Conservation (phyloP, 2,329 filamentous ascomycete species). For the Fusarium camptoceras region DNA sequence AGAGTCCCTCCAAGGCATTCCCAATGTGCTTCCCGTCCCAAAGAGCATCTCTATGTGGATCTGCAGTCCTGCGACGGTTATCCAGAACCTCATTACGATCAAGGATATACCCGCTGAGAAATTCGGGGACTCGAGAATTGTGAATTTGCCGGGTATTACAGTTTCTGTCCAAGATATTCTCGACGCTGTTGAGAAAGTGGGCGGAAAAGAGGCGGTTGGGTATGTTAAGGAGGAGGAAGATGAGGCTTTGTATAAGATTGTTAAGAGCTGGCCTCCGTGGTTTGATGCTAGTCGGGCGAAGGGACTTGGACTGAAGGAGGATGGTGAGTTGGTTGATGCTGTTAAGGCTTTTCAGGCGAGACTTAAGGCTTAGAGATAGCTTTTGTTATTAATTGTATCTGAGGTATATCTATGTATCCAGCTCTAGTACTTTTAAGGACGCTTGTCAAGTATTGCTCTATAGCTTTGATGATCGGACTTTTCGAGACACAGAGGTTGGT, state of each 20-base stretch:
- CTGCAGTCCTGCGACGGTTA: conserved; percentile 63
- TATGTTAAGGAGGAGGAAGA: conserved; percentile 62
- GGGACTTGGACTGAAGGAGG: conserved; percentile 62
- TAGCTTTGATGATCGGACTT: conserved; percentile 31
- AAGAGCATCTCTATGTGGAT: conserved; percentile 62
- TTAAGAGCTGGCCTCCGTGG: conserved; percentile 65
- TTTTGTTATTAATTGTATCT: not conserved
- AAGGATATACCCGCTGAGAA: conserved; percentile 56
- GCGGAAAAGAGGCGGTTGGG: conserved; percentile 57
- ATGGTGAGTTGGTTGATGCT: conserved; percentile 54
- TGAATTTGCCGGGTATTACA: conserved; percentile 65
- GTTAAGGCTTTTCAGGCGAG: conserved; percentile 45
- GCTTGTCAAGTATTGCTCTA: not conserved
- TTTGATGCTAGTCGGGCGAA: conserved; percentile 65
- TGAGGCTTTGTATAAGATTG: conserved; percentile 60
- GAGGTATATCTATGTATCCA: not conserved
- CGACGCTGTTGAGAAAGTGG: conserved; percentile 61
- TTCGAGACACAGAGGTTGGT: conserved; percentile 1
- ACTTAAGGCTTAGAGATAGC: conserved; percentile 17
- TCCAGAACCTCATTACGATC: conserved; percentile 61
- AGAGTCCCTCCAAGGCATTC: conserved; percentile 61
- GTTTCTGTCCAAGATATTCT: conserved; percentile 66
- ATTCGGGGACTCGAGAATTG: conserved; percentile 55
- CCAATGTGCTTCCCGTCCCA: conserved; percentile 61
- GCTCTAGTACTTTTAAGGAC: not conserved